Evolutionary conservation across 106 monocot species (phyloP), one percentile per base, ranked within the genome.

Genomic region (Dendrobium chrysotoxum): DNA sequence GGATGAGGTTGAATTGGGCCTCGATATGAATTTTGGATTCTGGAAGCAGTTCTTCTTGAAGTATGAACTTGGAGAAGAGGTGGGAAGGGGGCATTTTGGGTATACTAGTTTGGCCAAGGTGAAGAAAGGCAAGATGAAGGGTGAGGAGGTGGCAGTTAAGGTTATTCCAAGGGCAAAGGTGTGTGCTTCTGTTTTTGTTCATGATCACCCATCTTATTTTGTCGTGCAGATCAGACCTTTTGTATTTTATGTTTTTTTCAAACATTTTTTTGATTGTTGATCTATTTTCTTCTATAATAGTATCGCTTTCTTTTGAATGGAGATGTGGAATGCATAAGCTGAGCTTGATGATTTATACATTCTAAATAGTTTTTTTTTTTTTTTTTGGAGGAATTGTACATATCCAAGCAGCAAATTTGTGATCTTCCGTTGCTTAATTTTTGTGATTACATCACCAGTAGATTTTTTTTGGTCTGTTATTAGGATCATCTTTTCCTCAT

Each of bases 81-180:
- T 92, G 15, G 92, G 95, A 8, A 80, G 87, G 4, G 95, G 95
- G 30, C 95, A 95, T 85, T 95, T 95, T 64, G 95, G 92, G 47
- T 90, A 92, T 64, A 92, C 95, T 81, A 92, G 92, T 79, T 84
- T 78, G n/a, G 92, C 92, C 5, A 86, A 46, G 88, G 85, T 57
- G 31, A 92, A 84, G 92, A 95, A 95, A 79, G 94, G 94, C 44
- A 90, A 92, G 58, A 39, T 92, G 83, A 92, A 95, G 78, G 92
- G 92, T 20, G 80, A 95, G 75, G 92, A 92, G 75, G 92, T 92
- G 13, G 95, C 95, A 3, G 87, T 92, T 55, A 95, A 95, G 84
- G 89, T 95, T 30, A 95, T 95, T 73, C 92, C 95, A 18, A 95
- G 92, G 81, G 75, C 81, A 74, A 95, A 92, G 90, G 95, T 92